These are phyloP conservation scores for Cymbidium sinense DNA, from an alignment of 106 monocot genomes.

Conservation along the genomic window DNA sequence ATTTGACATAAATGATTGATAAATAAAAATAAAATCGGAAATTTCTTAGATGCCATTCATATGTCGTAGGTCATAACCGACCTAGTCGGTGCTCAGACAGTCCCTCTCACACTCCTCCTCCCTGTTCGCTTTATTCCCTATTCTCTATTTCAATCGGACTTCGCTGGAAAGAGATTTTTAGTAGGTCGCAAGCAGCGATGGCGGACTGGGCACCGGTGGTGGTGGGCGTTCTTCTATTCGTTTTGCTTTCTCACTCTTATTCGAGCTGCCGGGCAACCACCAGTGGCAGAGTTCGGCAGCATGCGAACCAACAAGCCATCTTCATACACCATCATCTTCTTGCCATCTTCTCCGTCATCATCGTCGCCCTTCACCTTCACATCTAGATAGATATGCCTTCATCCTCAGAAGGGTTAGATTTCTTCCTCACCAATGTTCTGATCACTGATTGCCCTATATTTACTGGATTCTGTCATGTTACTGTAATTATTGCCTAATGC, in stretches of 20 bases:
- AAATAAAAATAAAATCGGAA: too few relatives aligned
- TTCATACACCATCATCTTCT: constrained; percentile 55
- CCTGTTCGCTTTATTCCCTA: neutral
- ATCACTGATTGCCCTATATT: neutral
- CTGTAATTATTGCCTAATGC: neutral
- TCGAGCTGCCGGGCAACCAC: constrained; percentile 46
- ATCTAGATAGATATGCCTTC: constrained; percentile 37
- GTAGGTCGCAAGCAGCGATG: constrained; percentile 13
- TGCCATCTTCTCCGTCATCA: constrained; percentile 49
- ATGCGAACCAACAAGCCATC: constrained; percentile 52
- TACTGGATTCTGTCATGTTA: neutral
- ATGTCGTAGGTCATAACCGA: too few relatives aligned
- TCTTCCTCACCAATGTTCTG: neutral
- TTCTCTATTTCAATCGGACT: neutral
- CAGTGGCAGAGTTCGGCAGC: constrained; percentile 36
- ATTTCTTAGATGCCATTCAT: too few relatives aligned
- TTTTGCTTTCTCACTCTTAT: constrained; percentile 42
- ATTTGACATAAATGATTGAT: too few relatives aligned
- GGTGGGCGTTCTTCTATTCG: constrained; percentile 59
- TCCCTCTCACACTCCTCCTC: neutral
- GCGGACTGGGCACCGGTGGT: constrained; percentile 63
- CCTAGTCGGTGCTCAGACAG: neutral
- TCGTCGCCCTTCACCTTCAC: constrained; percentile 54
- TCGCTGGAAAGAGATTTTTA: neutral
- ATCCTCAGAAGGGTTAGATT: neutral